Percentiles rank a stretch among this genome's conserved stretches.
Evolutionary conservation across 2,329 filamentous ascomycete species (phyloP).

Genomic region (Aulographum hederae): DNA sequence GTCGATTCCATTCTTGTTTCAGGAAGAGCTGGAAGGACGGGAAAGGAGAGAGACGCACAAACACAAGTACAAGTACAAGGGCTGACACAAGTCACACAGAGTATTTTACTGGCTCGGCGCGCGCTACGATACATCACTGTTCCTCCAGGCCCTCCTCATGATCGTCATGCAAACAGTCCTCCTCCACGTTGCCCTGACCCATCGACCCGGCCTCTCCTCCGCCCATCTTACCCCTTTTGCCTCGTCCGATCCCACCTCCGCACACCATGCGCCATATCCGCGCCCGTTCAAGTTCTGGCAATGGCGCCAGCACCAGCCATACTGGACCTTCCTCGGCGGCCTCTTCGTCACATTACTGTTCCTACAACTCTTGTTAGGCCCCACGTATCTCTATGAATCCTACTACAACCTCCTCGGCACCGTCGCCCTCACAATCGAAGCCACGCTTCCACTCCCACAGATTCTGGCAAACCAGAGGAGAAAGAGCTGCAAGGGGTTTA

Average conservation of each 20-base stretch:
- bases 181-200: constrained; percentile 40
- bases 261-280: constrained; percentile 21
- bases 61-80: background rate
- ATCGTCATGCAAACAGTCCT: constrained; percentile 37
- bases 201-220: constrained; percentile 26
- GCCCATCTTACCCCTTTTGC: constrained; percentile 39
- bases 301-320: constrained; percentile 57
- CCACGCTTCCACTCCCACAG: constrained; percentile 65
- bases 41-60: background rate
- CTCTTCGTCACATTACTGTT: constrained; percentile 41
- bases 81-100: too few species aligned
- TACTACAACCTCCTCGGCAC: constrained; percentile 56
- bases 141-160: constrained; percentile 43
- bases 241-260: constrained; percentile 10
- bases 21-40: constrained; percentile 5
- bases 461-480: constrained; percentile 51
- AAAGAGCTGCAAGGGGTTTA: constrained; percentile 59
- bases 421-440: constrained; percentile 61
- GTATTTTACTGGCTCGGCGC: constrained; percentile 49
- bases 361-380: constrained; percentile 48
- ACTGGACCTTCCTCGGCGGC: constrained; percentile 63
- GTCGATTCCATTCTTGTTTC: constrained; percentile 4
- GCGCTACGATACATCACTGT: constrained; percentile 38
- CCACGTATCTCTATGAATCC: constrained; percentile 36
- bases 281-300: constrained; percentile 70